phyloP scores from a whole-genome alignment of 1,139 yeast genomes.

The Groenewaldozyma sp. region DNA sequence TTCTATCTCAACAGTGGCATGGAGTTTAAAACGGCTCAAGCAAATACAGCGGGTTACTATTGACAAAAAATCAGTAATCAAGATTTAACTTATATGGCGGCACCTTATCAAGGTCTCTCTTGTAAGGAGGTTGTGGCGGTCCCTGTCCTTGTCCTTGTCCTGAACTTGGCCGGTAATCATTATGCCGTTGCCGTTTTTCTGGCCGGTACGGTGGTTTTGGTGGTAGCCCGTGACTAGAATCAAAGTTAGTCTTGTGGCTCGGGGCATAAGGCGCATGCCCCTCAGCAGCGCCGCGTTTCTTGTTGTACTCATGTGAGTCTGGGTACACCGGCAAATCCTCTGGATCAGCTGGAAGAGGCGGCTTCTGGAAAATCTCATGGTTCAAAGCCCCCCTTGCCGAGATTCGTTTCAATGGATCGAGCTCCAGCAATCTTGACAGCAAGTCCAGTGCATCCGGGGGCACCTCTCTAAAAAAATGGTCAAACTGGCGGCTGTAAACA shows the following conservation, averaged over 20 bases:
- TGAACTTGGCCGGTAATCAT: not conserved
- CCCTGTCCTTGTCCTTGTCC: not conserved
- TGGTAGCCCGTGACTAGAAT: constrained; percentile 3
- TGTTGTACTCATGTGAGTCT: constrained; percentile 77
- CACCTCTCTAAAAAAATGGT: constrained; percentile 36
- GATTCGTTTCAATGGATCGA: constrained; percentile 61
- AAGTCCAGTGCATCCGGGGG: constrained; percentile 27
- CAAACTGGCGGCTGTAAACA: constrained; percentile 46
- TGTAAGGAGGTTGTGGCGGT: constrained; percentile 11
- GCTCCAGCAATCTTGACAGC: constrained; percentile 25
- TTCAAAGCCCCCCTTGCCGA: constrained; percentile 73
- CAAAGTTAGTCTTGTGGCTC: constrained; percentile 3
- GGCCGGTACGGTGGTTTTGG: constrained; percentile 4
- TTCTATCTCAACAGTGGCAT: constrained; percentile 30
- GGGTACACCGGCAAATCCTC: constrained; percentile 63
- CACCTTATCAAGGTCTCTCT: constrained; percentile 3
- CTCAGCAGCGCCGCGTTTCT: constrained; percentile 5
- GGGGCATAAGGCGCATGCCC: constrained; percentile 4
- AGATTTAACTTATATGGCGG: constrained; percentile 6
- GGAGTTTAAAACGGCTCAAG: constrained; percentile 39
- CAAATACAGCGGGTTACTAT: constrained; percentile 58
- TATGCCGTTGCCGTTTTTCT: not conserved
- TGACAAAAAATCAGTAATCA: constrained; percentile 27
- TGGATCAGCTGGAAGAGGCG: constrained; percentile 49
- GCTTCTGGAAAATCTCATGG: constrained; percentile 56